Percentiles rank a stretch among this genome's conserved stretches.
These are phyloP conservation scores for Talaromyces stipitatus DNA, from an alignment of 495 filamentous ascomycete species.

Conservation along the genomic window DNA sequence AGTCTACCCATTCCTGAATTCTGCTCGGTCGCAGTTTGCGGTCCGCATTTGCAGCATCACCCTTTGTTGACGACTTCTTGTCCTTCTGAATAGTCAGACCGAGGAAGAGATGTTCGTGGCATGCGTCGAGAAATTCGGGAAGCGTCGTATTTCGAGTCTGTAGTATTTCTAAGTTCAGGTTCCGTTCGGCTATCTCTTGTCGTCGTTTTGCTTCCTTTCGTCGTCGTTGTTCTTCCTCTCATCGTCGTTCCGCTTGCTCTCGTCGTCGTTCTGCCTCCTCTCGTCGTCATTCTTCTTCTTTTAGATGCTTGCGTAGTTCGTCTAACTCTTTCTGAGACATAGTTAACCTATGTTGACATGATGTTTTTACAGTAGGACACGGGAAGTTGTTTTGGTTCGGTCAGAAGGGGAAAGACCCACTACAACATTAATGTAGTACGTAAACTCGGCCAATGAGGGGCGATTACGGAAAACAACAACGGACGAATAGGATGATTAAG, in stretches of 20 bases:
- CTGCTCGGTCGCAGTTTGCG: conserved; percentile 3
- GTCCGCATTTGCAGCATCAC: conserved; percentile 7
- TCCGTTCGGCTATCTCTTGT: conserved; percentile 1
- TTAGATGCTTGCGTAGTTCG: conserved; percentile 1
- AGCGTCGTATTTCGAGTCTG: conserved; percentile 9
- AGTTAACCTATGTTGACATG: too few relatives aligned
- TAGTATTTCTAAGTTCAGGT: not conserved
- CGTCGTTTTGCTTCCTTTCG: conserved; percentile 1
- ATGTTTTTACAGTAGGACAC: too few relatives aligned
- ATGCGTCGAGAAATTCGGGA: conserved; percentile 8
- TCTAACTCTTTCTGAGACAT: conserved; percentile 4
- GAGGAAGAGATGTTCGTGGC: conserved; percentile 7
- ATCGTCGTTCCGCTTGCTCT: not conserved
- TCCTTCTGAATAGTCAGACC: conserved; percentile 4
- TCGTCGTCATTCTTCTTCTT: conserved; percentile 4
- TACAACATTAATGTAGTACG: too few relatives aligned
- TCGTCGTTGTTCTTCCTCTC: not conserved
- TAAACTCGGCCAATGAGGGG: not conserved
- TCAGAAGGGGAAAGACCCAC: too few relatives aligned
- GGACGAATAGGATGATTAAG: too few relatives aligned
- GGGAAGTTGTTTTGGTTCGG: too few relatives aligned
- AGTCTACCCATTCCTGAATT: conserved; percentile 8
- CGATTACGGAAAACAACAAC: not conserved
- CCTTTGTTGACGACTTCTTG: conserved; percentile 8
- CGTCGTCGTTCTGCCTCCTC: not conserved